Evolutionary conservation across 345 rosid species (phyloP).

Genomic region (Populus tremula): DNA sequence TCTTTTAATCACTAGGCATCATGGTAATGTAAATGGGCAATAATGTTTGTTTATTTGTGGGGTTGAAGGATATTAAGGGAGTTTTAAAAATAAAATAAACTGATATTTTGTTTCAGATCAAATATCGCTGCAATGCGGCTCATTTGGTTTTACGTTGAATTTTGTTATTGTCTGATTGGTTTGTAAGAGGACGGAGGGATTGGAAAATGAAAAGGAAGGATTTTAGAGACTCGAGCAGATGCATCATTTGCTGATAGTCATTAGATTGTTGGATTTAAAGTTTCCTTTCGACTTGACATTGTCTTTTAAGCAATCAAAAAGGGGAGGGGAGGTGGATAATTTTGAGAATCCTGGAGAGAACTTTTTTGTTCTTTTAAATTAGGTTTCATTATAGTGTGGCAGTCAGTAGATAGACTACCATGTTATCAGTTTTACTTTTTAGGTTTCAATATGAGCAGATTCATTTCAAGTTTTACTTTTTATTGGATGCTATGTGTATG

Average conservation of each 20-base stretch:
- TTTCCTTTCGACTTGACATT: neutral
- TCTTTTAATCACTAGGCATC: neutral
- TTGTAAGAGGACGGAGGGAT: no score
- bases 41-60: neutral
- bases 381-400: neutral
- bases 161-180: no score
- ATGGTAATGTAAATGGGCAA: neutral
- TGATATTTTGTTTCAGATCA: neutral
- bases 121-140: neutral
- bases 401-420: neutral
- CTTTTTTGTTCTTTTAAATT: neutral
- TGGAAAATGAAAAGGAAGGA: neutral
- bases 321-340: neutral
- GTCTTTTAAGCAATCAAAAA: neutral
- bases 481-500: neutral
- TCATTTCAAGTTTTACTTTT: neutral
- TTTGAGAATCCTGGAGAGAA: neutral
- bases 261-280: neutral
- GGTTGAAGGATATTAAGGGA: no score
- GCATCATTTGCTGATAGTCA: neutral
- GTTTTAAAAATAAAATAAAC: neutral
- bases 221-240: neutral
- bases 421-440: neutral
- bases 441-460: neutral
- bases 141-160: no score